These are phyloP conservation scores for Candida peoriensis DNA, from an alignment of 805 yeast genomes.

Conservation along the genomic window DNA sequence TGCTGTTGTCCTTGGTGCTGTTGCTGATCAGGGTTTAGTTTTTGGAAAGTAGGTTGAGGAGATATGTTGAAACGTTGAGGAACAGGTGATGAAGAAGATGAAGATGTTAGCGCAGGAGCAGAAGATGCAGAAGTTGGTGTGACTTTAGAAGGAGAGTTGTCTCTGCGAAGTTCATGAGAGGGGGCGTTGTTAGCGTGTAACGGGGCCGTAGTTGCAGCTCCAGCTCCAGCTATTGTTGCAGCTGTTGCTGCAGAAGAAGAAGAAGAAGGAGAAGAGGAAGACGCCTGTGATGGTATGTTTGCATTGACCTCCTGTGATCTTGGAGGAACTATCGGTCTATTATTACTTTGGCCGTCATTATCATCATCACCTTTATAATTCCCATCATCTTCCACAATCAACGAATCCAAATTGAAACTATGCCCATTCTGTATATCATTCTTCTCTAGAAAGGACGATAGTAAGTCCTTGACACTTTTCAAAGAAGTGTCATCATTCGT, in stretches of 20 bases:
- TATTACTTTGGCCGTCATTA: neutral
- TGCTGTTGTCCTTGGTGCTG: no score
- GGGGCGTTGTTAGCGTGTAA: neutral
- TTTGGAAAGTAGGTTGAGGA: no score
- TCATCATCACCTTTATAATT: conserved; percentile 2
- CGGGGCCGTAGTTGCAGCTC: neutral
- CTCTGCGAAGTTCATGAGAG: no score
- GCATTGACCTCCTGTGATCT: neutral
- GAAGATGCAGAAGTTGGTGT: no score
- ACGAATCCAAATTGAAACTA: conserved; percentile 28
- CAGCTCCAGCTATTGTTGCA: neutral
- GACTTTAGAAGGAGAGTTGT: no score
- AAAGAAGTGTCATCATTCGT: conserved; percentile 36
- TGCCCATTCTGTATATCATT: conserved; percentile 48
- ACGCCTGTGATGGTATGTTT: neutral
- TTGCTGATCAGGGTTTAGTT: no score
- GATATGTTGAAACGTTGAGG: no score
- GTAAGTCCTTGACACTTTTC: conserved; percentile 33
- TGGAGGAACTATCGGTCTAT: neutral
- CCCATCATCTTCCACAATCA: conserved; percentile 14
- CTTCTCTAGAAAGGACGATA: conserved; percentile 41
- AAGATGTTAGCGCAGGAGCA: no score
- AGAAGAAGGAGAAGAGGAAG: no score
- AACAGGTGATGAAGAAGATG: no score
- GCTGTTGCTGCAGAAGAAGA: conserved; percentile 2